Conservation (phyloP, 2,329 filamentous ascomycete genomes). For the Claviceps quebecensis region DNA sequence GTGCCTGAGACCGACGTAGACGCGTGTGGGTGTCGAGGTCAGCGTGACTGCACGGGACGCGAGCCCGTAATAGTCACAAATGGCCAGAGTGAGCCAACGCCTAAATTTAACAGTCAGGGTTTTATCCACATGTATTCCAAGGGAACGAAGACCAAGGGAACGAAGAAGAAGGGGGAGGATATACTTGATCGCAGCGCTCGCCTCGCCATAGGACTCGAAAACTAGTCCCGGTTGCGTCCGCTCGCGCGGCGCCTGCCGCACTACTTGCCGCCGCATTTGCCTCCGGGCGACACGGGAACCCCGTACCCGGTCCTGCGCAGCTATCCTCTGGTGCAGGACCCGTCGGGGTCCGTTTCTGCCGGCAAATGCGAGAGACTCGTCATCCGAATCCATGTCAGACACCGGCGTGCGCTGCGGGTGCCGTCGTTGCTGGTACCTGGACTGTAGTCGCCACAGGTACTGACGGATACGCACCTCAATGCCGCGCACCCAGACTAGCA, state of each 20-base stretch:
- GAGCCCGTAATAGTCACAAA: constrained; percentile 84
- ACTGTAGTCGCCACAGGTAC: constrained; percentile 47
- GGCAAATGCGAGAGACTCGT: constrained; percentile 88
- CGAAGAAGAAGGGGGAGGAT: constrained; percentile 18
- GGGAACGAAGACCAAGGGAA: no score
- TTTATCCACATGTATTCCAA: no score
- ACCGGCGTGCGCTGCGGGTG: background rate
- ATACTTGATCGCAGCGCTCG: constrained; percentile 68
- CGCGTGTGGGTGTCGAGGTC: constrained; percentile 55
- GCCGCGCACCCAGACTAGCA: constrained; percentile 66
- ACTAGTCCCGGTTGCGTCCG: constrained; percentile 52
- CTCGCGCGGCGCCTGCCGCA: constrained; percentile 32
- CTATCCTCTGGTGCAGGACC: constrained; percentile 23
- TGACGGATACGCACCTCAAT: constrained; percentile 72
- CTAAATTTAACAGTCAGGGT: constrained; percentile 24
- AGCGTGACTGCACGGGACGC: constrained; percentile 68
- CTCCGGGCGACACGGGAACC: constrained; percentile 29
- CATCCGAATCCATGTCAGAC: constrained; percentile 33
- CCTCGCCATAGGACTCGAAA: constrained; percentile 64
- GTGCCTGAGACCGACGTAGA: constrained; percentile 65
- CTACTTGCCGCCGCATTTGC: constrained; percentile 14
- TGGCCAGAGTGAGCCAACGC: constrained; percentile 85
- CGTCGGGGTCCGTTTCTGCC: constrained; percentile 51
- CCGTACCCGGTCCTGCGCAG: constrained; percentile 20
- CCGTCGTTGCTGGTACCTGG: constrained; percentile 1